phyloP scores from a whole-genome alignment of 768 basidiomycete species.

The Cyathus striatus region DNA sequence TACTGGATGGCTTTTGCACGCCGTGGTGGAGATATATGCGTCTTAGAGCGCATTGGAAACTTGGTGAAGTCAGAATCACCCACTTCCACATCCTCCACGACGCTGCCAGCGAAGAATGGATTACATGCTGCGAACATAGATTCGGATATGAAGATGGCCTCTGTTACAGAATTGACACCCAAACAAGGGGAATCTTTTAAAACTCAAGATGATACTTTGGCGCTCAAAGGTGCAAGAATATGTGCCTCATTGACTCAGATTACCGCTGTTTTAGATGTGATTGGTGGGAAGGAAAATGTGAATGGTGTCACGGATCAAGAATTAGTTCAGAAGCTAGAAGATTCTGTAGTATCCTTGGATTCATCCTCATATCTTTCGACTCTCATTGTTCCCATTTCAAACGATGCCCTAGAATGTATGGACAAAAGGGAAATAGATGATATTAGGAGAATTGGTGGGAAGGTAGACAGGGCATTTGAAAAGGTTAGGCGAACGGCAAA shows the following conservation, averaged over 20 bases:
- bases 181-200: too few relatives aligned
- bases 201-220: slow-evolving; percentile 9
- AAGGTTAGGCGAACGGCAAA: slow-evolving; percentile 46
- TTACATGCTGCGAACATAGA: too few relatives aligned
- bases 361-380: neutral
- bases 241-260: slow-evolving; percentile 40
- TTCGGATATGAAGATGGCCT: too few relatives aligned
- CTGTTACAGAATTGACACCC: too few relatives aligned
- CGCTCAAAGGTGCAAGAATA: slow-evolving; percentile 33
- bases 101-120: too few relatives aligned
- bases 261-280: slow-evolving; percentile 30
- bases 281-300: neutral
- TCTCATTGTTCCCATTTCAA: too few relatives aligned
- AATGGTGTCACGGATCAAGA: slow-evolving; percentile 6
- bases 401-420: too few relatives aligned
- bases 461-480: slow-evolving; percentile 59
- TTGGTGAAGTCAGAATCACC: slow-evolving; percentile 27
- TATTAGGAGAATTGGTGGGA: slow-evolving; percentile 33
- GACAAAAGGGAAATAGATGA: slow-evolving; percentile 17
- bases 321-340: slow-evolving; percentile 10
- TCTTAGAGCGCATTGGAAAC: slow-evolving; percentile 41
- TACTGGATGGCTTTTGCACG: slow-evolving; percentile 68
- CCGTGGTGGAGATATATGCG: slow-evolving; percentile 40
- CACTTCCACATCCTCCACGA: slow-evolving; percentile 5
- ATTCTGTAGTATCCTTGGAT: slow-evolving; percentile 11